A percentile compares a stretch with the other conserved stretches of the same genome.
phyloP scores from a whole-genome alignment of 495 filamentous ascomycete species.

The Hypoxylon intermedium region DNA sequence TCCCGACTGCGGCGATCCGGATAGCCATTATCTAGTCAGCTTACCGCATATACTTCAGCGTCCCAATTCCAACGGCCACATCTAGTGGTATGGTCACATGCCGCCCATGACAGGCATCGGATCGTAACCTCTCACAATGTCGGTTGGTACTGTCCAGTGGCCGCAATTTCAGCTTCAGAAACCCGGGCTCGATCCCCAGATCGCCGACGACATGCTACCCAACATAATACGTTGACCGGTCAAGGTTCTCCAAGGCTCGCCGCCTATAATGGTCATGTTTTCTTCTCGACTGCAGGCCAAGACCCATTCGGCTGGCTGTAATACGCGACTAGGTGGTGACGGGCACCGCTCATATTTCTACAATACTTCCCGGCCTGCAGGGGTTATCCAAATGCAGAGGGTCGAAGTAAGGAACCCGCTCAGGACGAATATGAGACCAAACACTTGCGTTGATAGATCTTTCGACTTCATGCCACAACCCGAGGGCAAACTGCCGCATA shows the following conservation, averaged over 20 bases:
- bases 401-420: slow-evolving; percentile 16
- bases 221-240: slow-evolving; percentile 22
- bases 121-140: slow-evolving; percentile 32
- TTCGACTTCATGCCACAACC: slow-evolving; percentile 16
- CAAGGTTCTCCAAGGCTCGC: background rate
- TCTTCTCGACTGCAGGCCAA: slow-evolving; percentile 27
- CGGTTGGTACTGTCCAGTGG: slow-evolving; percentile 20
- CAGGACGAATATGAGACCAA: slow-evolving; percentile 3
- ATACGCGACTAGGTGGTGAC: slow-evolving; percentile 19
- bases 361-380: slow-evolving; percentile 22
- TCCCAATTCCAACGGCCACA: slow-evolving; percentile 16
- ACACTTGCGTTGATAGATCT: slow-evolving; percentile 23
- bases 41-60: slow-evolving; percentile 33
- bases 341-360: slow-evolving; percentile 16
- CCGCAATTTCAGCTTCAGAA: slow-evolving; percentile 19
- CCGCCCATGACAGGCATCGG: slow-evolving; percentile 27
- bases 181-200: slow-evolving; percentile 14
- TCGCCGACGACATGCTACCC: slow-evolving; percentile 20
- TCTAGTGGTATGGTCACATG: slow-evolving; percentile 28
- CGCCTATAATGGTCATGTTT: slow-evolving; percentile 19
- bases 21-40: slow-evolving; percentile 32
- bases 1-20: slow-evolving; percentile 17
- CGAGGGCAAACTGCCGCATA: slow-evolving; percentile 21
- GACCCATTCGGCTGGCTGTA: slow-evolving; percentile 15
- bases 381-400: slow-evolving; percentile 31